Percentiles rank a stretch among this genome's conserved stretches.
phyloP scores from a whole-genome alignment of 805 yeast genomes.

The Pichia eremophila region DNA sequence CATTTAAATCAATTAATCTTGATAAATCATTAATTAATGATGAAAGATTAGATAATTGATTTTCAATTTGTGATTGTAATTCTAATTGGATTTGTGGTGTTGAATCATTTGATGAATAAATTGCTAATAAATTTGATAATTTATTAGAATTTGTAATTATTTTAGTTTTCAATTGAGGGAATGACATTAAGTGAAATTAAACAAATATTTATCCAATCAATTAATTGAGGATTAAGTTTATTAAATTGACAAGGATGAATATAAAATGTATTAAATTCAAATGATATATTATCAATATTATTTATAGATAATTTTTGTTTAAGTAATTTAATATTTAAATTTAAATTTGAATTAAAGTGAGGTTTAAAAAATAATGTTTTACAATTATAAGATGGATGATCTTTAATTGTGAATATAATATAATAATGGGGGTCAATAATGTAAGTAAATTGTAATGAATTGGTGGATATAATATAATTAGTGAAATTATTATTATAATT shows the following conservation, averaged over 20 bases:
- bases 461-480: neutral
- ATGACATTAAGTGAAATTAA: neutral
- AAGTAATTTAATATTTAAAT: neutral
- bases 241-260: conserved; percentile 14
- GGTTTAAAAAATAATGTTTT: neutral
- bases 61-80: conserved; percentile 38
- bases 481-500: neutral
- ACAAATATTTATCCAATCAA: neutral
- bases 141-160: conserved; percentile 64
- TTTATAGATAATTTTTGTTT: neutral
- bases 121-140: conserved; percentile 43
- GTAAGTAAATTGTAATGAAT: neutral
- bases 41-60: conserved; percentile 42
- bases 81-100: conserved; percentile 23
- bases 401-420: neutral
- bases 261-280: conserved; percentile 4
- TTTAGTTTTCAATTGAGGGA: conserved; percentile 51
- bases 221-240: neutral
- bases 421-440: neutral
- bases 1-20: conserved; percentile 39
- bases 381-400: neutral
- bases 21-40: conserved; percentile 40
- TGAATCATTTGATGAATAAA: conserved; percentile 45
- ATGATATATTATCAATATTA: neutral
- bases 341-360: neutral